Conservation (phyloP, 768 basidiomycete species). For the Mrakia blollopis region DNA sequence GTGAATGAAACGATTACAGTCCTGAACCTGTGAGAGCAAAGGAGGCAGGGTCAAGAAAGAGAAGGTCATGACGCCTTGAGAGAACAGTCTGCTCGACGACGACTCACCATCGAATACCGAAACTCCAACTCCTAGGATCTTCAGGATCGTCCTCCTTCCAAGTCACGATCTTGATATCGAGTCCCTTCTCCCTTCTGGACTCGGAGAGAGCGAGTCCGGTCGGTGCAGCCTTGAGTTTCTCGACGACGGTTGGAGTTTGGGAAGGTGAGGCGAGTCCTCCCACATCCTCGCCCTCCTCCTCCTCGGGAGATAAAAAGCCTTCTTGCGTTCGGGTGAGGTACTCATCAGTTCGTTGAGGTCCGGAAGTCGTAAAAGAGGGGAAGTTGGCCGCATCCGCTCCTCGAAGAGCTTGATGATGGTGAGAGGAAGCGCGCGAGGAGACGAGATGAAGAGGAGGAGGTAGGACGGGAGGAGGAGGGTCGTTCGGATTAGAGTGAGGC, state of each 20-base stretch:
- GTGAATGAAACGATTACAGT: slow-evolving; percentile 25
- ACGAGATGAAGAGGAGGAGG: neutral
- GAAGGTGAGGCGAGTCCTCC: neutral
- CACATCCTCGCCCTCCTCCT: slow-evolving; percentile 18
- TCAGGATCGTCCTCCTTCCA: slow-evolving; percentile 7
- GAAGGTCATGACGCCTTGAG: neutral
- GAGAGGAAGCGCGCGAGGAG: neutral
- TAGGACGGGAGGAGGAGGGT: neutral
- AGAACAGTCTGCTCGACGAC: too few relatives aligned
- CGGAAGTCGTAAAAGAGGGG: neutral
- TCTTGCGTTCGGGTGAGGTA: neutral
- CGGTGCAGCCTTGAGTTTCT: neutral
- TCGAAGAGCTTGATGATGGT: neutral
- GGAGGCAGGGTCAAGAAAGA: too few relatives aligned
- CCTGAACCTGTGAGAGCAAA: slow-evolving; percentile 20
- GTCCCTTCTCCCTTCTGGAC: neutral
- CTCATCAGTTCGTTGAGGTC: neutral
- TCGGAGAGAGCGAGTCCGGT: neutral
- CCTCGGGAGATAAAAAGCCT: neutral
- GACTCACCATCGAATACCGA: neutral
- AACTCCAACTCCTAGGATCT: slow-evolving; percentile 1
- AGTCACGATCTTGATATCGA: slow-evolving; percentile 23
- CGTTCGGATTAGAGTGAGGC: neutral
- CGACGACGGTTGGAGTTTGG: neutral
- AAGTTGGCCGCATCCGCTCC: neutral